These are phyloP conservation scores for Globisporangium perplexum DNA, from an alignment of 352 stramenopile species.

Conservation along the genomic window DNA sequence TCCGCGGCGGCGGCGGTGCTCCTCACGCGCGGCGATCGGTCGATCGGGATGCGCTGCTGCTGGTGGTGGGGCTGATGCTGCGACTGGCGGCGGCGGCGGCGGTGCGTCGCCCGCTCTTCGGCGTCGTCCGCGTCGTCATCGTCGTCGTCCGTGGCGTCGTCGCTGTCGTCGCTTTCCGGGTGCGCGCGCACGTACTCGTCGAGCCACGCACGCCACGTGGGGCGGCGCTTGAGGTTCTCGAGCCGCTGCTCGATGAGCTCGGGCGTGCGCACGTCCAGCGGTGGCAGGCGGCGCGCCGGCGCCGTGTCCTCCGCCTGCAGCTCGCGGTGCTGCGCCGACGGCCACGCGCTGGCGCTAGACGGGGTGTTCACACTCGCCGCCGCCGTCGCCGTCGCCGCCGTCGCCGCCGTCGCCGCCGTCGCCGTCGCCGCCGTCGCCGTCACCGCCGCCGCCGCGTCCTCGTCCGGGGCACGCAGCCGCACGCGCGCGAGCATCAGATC, in stretches of 20 bases:
- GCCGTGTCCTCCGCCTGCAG: conserved; percentile 11
- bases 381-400: too few species aligned
- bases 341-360: conserved; percentile 12
- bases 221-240: conserved; percentile 81
- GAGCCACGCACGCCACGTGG: conserved; percentile 50
- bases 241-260: conserved; percentile 83
- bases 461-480: conserved; percentile 58
- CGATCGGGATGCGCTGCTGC: conserved; percentile 8
- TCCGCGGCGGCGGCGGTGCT: not conserved
- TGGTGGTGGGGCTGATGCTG: not conserved
- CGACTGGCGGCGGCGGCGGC: too few species aligned
- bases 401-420: not conserved
- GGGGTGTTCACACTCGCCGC: too few species aligned
- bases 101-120: not conserved
- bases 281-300: conserved; percentile 23
- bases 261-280: conserved; percentile 65
- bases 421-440: not conserved
- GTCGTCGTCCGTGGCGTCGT: conserved; percentile 27
- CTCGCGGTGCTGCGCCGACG: conserved; percentile 14
- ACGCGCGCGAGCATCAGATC: conserved; percentile 37
- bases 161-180: conserved; percentile 32
- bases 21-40: not conserved
- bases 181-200: conserved; percentile 69
- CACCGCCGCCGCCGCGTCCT: conserved; percentile 20
- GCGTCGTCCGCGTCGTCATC: conserved; percentile 17